Conservation (phyloP, 208 protist species). For the Leishmania tropica region DNA sequence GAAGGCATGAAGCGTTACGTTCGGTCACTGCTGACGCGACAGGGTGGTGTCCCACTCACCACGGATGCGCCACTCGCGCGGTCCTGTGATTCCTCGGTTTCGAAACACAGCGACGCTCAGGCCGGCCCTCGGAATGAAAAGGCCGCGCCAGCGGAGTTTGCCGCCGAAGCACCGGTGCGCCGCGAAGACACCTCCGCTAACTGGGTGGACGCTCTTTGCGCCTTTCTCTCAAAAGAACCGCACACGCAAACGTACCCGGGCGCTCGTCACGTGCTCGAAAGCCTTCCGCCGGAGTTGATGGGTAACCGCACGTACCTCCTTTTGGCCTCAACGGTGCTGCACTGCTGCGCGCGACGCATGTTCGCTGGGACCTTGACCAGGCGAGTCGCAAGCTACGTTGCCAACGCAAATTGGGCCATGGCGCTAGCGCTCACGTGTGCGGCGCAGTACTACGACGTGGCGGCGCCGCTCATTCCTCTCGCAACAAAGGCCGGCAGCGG, state of each 20-base stretch:
- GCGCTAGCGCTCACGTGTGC: constrained; percentile 37
- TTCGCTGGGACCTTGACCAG: constrained; percentile 60
- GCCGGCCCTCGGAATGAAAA: background rate
- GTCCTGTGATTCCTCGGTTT: background rate
- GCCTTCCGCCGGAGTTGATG: constrained; percentile 21
- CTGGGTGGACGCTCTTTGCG: constrained; percentile 18
- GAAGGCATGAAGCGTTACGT: constrained; percentile 36
- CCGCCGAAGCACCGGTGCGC: background rate
- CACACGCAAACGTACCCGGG: constrained; percentile 39
- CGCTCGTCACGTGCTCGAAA: constrained; percentile 38
- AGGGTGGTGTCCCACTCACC: background rate
- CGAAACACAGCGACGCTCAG: background rate
- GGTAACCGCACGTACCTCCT: constrained; percentile 34
- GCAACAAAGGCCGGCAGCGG: background rate
- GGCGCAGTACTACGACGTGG: constrained; percentile 40
- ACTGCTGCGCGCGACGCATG: constrained; percentile 43
- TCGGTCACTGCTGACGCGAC: background rate
- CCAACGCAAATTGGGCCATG: constrained; percentile 19
- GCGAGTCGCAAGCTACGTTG: constrained; percentile 12
- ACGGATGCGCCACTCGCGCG: background rate
- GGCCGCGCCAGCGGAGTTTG: background rate
- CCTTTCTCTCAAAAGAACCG: constrained; percentile 27
- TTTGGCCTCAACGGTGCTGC: constrained; percentile 32
- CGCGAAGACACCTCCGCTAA: background rate
- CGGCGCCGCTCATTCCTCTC: constrained; percentile 16